phyloP scores from a whole-genome alignment of 108 stramenopile genomes.

The Pelagomonas calceolata region DNA sequence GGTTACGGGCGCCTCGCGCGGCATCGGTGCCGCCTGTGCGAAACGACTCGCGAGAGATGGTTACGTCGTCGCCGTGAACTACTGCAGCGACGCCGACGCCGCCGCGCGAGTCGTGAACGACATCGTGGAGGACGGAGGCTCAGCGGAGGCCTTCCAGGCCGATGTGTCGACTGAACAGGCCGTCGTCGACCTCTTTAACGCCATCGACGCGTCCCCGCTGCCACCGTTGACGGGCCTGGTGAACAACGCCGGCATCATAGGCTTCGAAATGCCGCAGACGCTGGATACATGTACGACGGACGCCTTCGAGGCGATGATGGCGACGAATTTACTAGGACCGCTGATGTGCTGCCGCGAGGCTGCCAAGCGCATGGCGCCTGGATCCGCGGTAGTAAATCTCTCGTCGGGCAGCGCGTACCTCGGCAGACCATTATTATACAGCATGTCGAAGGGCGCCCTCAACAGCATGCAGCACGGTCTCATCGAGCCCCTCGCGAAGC shows the following conservation, averaged over 20 bases:
- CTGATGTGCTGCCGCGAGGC: background rate
- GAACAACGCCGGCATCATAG: background rate
- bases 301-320: background rate
- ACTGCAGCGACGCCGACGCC: background rate
- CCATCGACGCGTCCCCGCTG: background rate
- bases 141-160: background rate
- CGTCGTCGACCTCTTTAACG: background rate
- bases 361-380: background rate
- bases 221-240: background rate
- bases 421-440: background rate
- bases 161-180: background rate
- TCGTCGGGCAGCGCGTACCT: background rate
- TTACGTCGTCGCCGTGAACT: background rate
- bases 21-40: background rate
- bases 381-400: background rate
- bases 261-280: background rate
- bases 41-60: background rate
- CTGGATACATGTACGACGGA: background rate
- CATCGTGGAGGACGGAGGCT: background rate
- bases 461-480: background rate
- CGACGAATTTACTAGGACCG: background rate
- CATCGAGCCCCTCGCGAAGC: background rate
- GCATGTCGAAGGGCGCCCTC: background rate
- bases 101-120: background rate
- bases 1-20: background rate